A percentile compares a stretch with the other conserved stretches of the same genome.
These are phyloP conservation scores for Babesia bigemina DNA, from an alignment of 169 alveolate genomes.

Conservation along the genomic window DNA sequence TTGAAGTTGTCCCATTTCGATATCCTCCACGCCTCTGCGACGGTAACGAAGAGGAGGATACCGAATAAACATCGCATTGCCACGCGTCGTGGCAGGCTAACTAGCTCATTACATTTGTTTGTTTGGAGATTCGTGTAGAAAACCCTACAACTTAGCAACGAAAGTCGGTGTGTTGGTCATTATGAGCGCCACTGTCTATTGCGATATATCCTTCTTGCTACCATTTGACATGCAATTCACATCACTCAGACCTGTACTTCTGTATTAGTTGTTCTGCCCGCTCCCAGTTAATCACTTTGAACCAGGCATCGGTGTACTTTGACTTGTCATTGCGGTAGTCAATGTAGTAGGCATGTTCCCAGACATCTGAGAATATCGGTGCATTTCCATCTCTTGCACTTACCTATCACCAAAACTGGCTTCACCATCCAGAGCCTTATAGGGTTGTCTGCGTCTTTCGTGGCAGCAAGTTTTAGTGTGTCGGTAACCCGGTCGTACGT, in stretches of 20 bases:
- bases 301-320: conserved; percentile 66
- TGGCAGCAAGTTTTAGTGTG: conserved; percentile 78
- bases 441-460: conserved; percentile 89
- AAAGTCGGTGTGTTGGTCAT: too few relatives aligned
- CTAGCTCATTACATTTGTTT: not conserved
- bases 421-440: conserved; percentile 70
- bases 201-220: too few relatives aligned
- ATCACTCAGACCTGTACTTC: not conserved
- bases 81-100: too few relatives aligned
- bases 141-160: too few relatives aligned
- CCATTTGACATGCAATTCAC: not conserved
- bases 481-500: conserved; percentile 73
- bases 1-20: not conserved
- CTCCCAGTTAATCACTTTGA: conserved; percentile 51
- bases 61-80: not conserved
- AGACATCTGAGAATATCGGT: conserved; percentile 81
- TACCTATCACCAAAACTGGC: conserved; percentile 84
- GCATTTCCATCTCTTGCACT: not conserved
- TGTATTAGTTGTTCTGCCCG: conserved; percentile 24
- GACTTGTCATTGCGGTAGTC: conserved; percentile 89
- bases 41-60: not conserved
- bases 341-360: conserved; percentile 95
- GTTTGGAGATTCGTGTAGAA: too few relatives aligned
- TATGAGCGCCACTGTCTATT: too few relatives aligned
- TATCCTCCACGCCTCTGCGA: conserved; percentile 29